Percentiles rank a stretch among this genome's conserved stretches.
Conservation (phyloP, 164 flowering plant genomes). For the grape (Vitis vinifera) region DNA sequence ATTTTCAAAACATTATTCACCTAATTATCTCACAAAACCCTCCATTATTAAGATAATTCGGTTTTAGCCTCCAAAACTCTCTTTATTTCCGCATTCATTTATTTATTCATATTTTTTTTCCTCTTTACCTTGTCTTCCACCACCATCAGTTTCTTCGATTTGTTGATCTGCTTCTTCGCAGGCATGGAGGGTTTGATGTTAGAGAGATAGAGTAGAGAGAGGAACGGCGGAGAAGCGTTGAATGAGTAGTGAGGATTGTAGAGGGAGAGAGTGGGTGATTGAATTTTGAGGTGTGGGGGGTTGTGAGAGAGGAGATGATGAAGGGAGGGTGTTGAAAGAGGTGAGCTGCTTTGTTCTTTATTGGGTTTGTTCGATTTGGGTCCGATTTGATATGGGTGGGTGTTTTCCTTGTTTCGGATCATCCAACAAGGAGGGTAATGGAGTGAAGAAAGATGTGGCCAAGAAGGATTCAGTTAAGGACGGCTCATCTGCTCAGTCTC, state of each 20-base stretch:
- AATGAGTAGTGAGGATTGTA: neutral
- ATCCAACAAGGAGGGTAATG: constrained; percentile 38
- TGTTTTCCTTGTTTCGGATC: constrained; percentile 73
- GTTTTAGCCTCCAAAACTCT: neutral
- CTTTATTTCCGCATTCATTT: constrained; percentile 1
- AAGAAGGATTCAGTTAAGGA: constrained; percentile 60
- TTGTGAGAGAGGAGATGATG: neutral
- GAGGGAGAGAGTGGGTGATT: constrained; percentile 2
- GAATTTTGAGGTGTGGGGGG: neutral
- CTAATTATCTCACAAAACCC: too few species aligned
- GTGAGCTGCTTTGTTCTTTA: neutral
- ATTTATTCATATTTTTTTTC: constrained; percentile 1
- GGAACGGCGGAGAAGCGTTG: neutral
- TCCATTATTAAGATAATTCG: too few species aligned
- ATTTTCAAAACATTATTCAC: too few species aligned
- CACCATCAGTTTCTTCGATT: constrained; percentile 41
- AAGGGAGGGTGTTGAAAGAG: neutral
- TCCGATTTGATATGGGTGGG: constrained; percentile 57
- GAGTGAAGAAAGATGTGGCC: constrained; percentile 33
- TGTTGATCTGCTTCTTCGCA: constrained; percentile 42
- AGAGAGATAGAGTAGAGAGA: constrained; percentile 12
- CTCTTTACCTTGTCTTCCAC: constrained; percentile 34
- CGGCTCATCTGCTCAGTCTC: constrained; percentile 50
- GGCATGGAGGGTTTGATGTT: constrained; percentile 19
- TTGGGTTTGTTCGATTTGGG: constrained; percentile 13